These are phyloP conservation scores for Dillenia turbinata DNA, from an alignment of 164 flowering plant species.

Conservation along the genomic window DNA sequence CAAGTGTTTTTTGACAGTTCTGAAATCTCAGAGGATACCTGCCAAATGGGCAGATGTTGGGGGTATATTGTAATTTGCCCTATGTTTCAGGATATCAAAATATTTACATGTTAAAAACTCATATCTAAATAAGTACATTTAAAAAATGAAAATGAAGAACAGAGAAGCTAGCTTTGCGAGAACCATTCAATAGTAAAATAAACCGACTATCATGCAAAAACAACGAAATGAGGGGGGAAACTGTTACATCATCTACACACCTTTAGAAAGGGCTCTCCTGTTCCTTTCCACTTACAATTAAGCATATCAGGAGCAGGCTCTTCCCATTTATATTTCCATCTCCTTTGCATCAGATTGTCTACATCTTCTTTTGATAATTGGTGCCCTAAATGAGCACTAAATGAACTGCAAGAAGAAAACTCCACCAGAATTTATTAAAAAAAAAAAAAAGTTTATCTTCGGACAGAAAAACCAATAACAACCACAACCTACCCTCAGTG, in stretches of 20 bases:
- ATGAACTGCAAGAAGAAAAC: conserved; percentile 49
- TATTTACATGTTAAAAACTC: no score
- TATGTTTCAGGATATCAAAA: no score
- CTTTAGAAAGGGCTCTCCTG: conserved; percentile 58
- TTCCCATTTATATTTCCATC: conserved; percentile 66
- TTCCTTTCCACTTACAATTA: conserved; percentile 70
- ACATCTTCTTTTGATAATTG: conserved; percentile 45
- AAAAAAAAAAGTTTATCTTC: neutral
- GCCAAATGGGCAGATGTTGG: no score
- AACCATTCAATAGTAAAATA: neutral
- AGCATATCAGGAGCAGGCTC: conserved; percentile 50
- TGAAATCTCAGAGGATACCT: no score
- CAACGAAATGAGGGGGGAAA: neutral
- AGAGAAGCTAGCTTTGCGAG: no score
- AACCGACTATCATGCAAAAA: neutral
- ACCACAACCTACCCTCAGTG: no score
- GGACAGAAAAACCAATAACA: neutral
- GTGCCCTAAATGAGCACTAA: conserved; percentile 46
- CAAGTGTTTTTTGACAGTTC: no score
- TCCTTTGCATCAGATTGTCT: conserved; percentile 33
- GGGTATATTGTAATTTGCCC: no score
- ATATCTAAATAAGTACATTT: no score
- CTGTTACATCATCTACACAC: conserved; percentile 20
- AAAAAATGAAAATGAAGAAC: no score
- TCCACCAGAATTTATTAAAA: no score